phyloP scores from a whole-genome alignment of 176 grass and related monocot species.

The Alloteropsis semialata region DNA sequence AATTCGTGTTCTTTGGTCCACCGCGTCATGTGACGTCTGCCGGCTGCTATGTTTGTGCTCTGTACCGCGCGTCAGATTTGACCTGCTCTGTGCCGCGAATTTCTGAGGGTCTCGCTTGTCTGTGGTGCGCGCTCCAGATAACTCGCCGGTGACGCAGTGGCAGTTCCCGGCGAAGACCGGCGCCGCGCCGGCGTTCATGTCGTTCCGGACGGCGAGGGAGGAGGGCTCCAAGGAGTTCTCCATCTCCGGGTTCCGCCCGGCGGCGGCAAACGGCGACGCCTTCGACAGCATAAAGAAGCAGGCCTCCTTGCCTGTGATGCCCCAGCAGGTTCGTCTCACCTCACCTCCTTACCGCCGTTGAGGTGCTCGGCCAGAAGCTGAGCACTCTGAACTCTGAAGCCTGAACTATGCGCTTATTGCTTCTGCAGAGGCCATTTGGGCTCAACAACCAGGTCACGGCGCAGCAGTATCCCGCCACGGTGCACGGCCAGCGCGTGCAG shows the following conservation, averaged over 20 bases:
- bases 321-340: slow-evolving; percentile 49
- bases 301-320: neutral
- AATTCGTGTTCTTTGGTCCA: neutral
- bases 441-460: neutral
- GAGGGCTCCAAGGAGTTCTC: slow-evolving; percentile 47
- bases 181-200: slow-evolving; percentile 44
- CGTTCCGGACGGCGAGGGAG: slow-evolving; percentile 44
- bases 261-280: neutral
- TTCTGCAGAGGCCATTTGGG: slow-evolving; percentile 33
- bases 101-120: neutral
- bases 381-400: neutral
- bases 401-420: neutral
- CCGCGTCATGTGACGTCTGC: neutral
- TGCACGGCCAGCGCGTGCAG: slow-evolving; percentile 19
- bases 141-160: slow-evolving; percentile 47
- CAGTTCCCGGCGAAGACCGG: slow-evolving; percentile 42
- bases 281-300: slow-evolving; percentile 29
- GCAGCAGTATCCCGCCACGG: slow-evolving; percentile 16
- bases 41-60: neutral
- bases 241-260: slow-evolving; percentile 49
- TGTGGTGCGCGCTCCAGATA: slow-evolving; percentile 20
- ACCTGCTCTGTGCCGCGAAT: neutral
- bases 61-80: neutral
- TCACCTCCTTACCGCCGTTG: too few species aligned
- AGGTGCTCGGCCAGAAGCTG: neutral